Base-by-base conservation (phyloP, 306 rosid genomes). In the Acacia confusa region DNA sequence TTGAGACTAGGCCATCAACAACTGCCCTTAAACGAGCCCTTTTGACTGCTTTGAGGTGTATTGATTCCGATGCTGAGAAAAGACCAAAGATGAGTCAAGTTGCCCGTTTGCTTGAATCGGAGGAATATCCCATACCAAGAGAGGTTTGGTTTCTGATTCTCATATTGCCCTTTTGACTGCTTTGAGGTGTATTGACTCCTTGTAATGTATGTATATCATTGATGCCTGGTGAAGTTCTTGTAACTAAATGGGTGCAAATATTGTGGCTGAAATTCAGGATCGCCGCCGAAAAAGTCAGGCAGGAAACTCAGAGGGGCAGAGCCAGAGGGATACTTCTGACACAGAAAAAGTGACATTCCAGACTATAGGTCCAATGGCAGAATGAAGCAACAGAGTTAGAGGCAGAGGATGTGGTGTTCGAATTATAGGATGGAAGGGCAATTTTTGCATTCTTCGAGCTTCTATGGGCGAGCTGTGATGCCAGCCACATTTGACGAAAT, bases 21-120 rank as follows among this genome's bases (percentile, higher is more conserved):
- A 91, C 94, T 68, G 92, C 92, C 70, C 91, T 93, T 69, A 90
- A 93, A 80, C 85, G 97, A 85, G 77, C 90, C 84, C 91, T 93
- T 80, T 81, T 93, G 82, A 93, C 97, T 79, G 94, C 97, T 75
- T 75, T 93, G 89, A 91, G 97, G 81, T 93, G 97, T 83, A 93
- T 93, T 28, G 97, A 93, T 88, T 97, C 97, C 12, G 92, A 93
- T 80, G 78, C 91, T 60, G 90, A 87, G 65, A 93, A 90, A 82
- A 86, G 97, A 78, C 97, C 97, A 34, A 88, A 81, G 85, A 93
- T 93, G 97, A 78, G 93, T 72, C 97, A 93, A 88, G 97, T 90
- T 78, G 94, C 84, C 64, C 93, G 97, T 78, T 91, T 93, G 97
- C 96, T 93, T 75, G 97, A 93, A 74, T 90, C 93, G 0, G 97